Conservation (phyloP, 1,139 yeast genomes). For the Zygoascus meyerae region DNA sequence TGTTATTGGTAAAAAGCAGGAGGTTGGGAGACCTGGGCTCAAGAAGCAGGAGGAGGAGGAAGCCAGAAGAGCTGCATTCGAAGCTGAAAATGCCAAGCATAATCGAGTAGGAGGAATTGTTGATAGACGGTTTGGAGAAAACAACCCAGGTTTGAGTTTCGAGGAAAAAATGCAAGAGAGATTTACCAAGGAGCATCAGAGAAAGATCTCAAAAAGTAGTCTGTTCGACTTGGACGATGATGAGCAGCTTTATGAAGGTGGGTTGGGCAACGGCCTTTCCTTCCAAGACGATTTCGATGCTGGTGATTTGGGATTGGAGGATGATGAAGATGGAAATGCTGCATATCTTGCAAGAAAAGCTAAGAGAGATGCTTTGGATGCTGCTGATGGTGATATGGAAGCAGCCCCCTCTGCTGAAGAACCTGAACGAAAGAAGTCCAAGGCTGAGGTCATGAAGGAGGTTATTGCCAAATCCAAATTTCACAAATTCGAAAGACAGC, state of each 20-base stretch:
- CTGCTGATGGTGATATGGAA: conserved; percentile 31
- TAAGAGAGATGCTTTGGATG: too few species aligned
- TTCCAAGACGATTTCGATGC: conserved; percentile 46
- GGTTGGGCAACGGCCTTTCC: conserved; percentile 66
- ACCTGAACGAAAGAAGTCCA: conserved; percentile 62
- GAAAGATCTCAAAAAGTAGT: conserved; percentile 35
- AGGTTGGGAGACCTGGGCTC: conserved; percentile 64
- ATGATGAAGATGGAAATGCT: conserved; percentile 17
- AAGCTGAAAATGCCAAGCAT: conserved; percentile 51
- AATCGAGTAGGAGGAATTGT: conserved; percentile 73
- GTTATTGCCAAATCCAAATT: conserved; percentile 91
- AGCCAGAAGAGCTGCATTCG: conserved; percentile 57
- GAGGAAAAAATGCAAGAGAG: conserved; percentile 96
- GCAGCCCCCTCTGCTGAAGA: conserved; percentile 26
- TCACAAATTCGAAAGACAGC: conserved; percentile 83
- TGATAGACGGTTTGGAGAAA: conserved; percentile 92
- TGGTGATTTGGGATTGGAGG: conserved; percentile 41
- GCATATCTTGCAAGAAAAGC: conserved; percentile 14
- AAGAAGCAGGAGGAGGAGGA: conserved; percentile 76
- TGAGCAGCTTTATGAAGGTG: conserved; percentile 48
- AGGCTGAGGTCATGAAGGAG: conserved; percentile 95
- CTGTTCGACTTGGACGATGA: conserved; percentile 75
- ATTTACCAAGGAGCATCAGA: conserved; percentile 80
- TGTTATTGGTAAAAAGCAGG: conserved; percentile 50
- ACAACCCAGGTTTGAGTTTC: conserved; percentile 58